Evolutionary conservation across 176 grass and related monocot species (phyloP), one percentile per base, ranked within the genome.

Genomic region (Neostapfia colusana): DNA sequence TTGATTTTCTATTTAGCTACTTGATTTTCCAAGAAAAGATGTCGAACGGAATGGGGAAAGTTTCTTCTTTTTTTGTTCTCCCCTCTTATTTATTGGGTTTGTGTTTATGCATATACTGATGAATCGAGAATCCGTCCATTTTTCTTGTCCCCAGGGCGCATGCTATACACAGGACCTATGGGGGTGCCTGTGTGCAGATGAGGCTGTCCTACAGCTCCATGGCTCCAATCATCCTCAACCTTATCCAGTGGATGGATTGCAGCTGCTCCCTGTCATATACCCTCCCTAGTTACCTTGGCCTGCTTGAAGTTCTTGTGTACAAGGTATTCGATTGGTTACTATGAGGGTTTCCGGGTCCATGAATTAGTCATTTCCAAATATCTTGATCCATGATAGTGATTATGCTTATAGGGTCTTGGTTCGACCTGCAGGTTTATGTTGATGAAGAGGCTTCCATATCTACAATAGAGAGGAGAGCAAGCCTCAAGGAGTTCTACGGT

Each of bases 171-270:
- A 99, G 92, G 74, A 87, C 85, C 65, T 99, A 95, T 75, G 96
- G 91, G 37, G 96, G 96, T 72, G 81, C 96, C 36, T 92, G 92
- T 58, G 89, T 99, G 56, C 96, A 95, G 88, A 99, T 99, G 96
- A 99, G 89, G 67, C 54, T 99, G 15, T 99, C 96, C 13, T 95
- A 92, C 66, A 95, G 96, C 72, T 91, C 89, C 74, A 90, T 99
- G 89, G 96, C 96, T 44, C 96, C 96, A 76, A 82, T 99, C 72
- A 90, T 99, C 83, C 84, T 95, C 28, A 92, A 92, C 85, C 87
- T 98, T 43, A 98, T 94, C 82, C 95, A 98, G 68, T 94, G 95
- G 92, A 90, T 99, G 92, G 96, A 95, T 50, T 99, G 96, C 65
- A 97, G 85, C 62, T 92, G 89, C 79, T 91, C 87, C 68, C 82